Conservation (phyloP, 345 rosid genomes). For the Murraya koenigii region DNA sequence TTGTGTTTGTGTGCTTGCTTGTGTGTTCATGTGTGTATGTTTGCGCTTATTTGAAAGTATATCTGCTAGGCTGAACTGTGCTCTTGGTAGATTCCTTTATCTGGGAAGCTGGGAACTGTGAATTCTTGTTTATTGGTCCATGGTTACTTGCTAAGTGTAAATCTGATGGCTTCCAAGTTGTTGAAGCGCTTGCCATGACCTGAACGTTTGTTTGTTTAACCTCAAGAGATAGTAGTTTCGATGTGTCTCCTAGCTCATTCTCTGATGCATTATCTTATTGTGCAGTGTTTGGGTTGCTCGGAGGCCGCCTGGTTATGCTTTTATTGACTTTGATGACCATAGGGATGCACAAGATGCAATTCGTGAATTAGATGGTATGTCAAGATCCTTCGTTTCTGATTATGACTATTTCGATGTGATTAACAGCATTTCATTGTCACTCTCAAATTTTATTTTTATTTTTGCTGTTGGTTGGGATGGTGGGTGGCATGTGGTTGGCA, state of each 20-base stretch:
- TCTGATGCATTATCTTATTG: not conserved
- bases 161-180: not conserved
- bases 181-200: not conserved
- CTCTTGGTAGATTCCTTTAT: not conserved
- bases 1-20: no score
- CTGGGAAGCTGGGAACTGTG: not conserved
- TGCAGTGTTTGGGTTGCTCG: constrained; percentile 95
- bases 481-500: not conserved
- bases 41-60: not conserved
- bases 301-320: constrained; percentile 95
- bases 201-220: not conserved
- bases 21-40: not conserved
- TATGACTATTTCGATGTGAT: not conserved
- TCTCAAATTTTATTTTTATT: not conserved
- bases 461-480: not conserved
- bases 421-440: not conserved
- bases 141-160: not conserved
- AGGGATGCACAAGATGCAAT: constrained; percentile 88
- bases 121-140: not conserved
- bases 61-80: not conserved
- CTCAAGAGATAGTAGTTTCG: not conserved
- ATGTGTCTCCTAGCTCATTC: not conserved
- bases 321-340: constrained; percentile 74
- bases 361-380: constrained; percentile 71
- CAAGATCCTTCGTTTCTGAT: not conserved